A percentile compares a stretch with the other conserved stretches of the same genome.
Conservation (phyloP, 768 basidiomycete genomes). For the Calocybe cyanea region DNA sequence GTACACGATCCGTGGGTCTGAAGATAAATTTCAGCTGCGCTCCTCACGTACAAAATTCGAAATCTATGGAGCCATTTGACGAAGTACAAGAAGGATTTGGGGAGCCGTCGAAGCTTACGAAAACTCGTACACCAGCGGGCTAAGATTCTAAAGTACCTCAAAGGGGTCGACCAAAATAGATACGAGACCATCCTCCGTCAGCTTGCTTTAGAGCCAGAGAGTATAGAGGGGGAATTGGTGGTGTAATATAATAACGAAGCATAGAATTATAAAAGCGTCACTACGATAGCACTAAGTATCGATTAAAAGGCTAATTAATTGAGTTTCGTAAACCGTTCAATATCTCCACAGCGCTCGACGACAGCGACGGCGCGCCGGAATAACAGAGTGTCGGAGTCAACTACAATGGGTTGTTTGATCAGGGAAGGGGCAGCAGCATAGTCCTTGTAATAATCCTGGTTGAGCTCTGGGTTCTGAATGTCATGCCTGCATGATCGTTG, state of each 20-base stretch:
- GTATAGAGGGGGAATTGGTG: constrained; percentile 88
- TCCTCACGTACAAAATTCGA: constrained; percentile 83
- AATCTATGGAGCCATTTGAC: constrained; percentile 74
- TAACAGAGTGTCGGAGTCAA: not conserved
- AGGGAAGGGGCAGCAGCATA: constrained; percentile 16
- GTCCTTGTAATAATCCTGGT: constrained; percentile 27
- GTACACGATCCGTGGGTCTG: not conserved
- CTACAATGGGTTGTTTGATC: constrained; percentile 1
- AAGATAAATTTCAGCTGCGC: constrained; percentile 54
- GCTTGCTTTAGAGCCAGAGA: constrained; percentile 71
- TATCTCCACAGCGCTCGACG: too few relatives aligned
- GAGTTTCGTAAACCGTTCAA: too few relatives aligned
- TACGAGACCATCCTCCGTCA: constrained; percentile 72
- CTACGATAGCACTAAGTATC: too few relatives aligned
- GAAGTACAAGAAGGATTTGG: constrained; percentile 68
- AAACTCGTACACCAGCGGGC: constrained; percentile 80
- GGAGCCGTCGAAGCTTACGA: constrained; percentile 73
- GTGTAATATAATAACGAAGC: too few relatives aligned
- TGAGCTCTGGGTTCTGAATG: constrained; percentile 13
- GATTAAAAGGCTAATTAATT: too few relatives aligned
- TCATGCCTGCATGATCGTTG: constrained; percentile 17
- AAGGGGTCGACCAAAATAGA: constrained; percentile 55
- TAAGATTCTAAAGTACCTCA: constrained; percentile 78
- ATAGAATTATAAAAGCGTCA: too few relatives aligned
- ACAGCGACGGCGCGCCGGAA: too few relatives aligned